Evolutionary conservation across 305 asterid species (phyloP).

Genomic region (Solanum hybrid): DNA sequence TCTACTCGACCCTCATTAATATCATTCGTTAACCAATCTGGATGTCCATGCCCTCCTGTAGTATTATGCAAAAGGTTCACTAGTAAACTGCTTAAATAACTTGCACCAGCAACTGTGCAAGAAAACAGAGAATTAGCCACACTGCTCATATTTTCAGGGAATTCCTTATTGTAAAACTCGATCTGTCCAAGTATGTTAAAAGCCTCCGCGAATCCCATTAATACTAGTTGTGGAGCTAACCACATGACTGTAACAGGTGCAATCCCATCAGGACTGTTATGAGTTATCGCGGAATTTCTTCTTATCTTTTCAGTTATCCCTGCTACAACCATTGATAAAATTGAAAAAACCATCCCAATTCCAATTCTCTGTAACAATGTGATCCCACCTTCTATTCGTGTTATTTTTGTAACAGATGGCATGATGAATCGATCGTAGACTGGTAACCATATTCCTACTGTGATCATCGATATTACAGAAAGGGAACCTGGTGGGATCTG

Average conservation of each 20-base stretch:
- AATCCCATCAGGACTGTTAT: constrained; percentile 22
- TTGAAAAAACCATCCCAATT: constrained; percentile 48
- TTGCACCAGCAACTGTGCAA: constrained; percentile 51
- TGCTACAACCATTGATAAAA: constrained; percentile 51
- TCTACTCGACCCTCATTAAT: constrained; percentile 54
- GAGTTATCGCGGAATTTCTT: constrained; percentile 25
- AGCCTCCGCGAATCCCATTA: constrained; percentile 90
- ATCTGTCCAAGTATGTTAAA: constrained; percentile 76
- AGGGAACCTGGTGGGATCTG: constrained; percentile 55
- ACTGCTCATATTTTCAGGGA: constrained; percentile 74
- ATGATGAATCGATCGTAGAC: constrained; percentile 57
- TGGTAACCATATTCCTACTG: constrained; percentile 59
- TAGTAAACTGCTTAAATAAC: constrained; percentile 41
- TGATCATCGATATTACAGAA: constrained; percentile 53
- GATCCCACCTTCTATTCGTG: constrained; percentile 58
- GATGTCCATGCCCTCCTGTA: constrained; percentile 40
- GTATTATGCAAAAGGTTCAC: constrained; percentile 61
- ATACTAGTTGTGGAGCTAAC: constrained; percentile 77
- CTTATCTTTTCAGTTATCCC: constrained; percentile 48
- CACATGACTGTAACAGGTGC: constrained; percentile 61
- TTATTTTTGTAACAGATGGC: constrained; percentile 35
- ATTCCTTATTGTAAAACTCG: constrained; percentile 80
- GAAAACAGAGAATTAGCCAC: constrained; percentile 77
- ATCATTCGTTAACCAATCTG: constrained; percentile 72
- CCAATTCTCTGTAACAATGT: constrained; percentile 73